phyloP scores from a whole-genome alignment of 345 rosid genomes.

The Gossypium arboreum region DNA sequence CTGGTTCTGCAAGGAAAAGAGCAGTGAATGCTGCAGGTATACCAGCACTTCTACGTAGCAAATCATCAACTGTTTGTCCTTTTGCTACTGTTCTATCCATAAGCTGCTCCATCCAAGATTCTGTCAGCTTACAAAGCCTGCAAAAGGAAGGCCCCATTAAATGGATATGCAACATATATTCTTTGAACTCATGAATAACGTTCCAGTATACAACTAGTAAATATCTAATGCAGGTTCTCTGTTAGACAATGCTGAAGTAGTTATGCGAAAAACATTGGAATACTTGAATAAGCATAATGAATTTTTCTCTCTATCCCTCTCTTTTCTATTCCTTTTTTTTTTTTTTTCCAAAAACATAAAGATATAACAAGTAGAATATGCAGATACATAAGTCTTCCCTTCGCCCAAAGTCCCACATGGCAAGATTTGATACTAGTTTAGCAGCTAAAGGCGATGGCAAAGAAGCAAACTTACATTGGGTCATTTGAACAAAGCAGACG shows the following conservation, averaged over 20 bases:
- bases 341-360: neutral
- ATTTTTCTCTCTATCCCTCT: neutral
- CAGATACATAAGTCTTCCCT: neutral
- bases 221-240: neutral
- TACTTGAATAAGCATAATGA: neutral
- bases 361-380: neutral
- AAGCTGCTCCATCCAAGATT: slow-evolving; percentile 91
- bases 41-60: slow-evolving; percentile 97
- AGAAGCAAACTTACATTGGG: slow-evolving; percentile 45
- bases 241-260: neutral
- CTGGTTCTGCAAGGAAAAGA: slow-evolving; percentile 89
- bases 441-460: neutral
- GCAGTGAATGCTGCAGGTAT: slow-evolving; percentile 97
- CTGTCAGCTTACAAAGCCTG: slow-evolving; percentile 88
- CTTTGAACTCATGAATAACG: neutral
- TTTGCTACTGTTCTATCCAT: slow-evolving; percentile 85
- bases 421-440: slow-evolving; percentile 2
- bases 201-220: neutral
- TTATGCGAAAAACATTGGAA: neutral
- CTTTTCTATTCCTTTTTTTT: neutral
- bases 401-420: neutral
- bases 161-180: neutral
- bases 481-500: slow-evolving; percentile 92
- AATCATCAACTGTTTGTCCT: slow-evolving; percentile 89
- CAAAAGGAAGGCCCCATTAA: slow-evolving; percentile 17